Conservation (phyloP, 2,329 filamentous ascomycete genomes). For the Cercospora berteroae region DNA sequence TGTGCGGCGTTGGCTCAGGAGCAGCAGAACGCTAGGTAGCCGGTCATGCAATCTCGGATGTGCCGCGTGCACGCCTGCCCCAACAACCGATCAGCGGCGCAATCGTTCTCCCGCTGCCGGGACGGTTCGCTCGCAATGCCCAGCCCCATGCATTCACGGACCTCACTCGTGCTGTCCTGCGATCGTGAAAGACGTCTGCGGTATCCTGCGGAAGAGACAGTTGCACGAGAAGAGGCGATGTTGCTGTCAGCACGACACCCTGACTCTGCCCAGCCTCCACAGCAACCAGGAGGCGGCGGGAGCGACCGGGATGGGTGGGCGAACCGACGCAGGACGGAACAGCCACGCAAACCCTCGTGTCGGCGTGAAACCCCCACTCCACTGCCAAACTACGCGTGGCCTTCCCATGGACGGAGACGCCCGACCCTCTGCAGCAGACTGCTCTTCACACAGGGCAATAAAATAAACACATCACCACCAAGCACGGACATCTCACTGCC, state of each 20-base stretch:
- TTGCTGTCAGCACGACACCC: background rate
- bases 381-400: background rate
- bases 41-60: constrained; percentile 7
- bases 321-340: constrained; percentile 3
- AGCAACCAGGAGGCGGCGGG: background rate
- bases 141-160: background rate
- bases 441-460: background rate
- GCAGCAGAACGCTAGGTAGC: background rate
- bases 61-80: background rate
- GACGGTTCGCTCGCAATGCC: background rate
- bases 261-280: background rate
- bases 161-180: background rate
- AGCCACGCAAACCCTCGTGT: constrained; percentile 15
- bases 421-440: background rate
- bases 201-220: background rate
- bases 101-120: background rate
- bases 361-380: constrained; percentile 8
- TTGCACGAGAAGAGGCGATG: background rate
- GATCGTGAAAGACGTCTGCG: background rate
- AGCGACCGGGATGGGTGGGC: background rate
- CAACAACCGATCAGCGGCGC: background rate
- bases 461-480: background rate
- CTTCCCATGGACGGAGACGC: background rate
- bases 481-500: background rate
- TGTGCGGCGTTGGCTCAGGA: background rate